Base-by-base conservation (phyloP, 2,329 filamentous ascomycete species). In the Botryotinia calthae region DNA sequence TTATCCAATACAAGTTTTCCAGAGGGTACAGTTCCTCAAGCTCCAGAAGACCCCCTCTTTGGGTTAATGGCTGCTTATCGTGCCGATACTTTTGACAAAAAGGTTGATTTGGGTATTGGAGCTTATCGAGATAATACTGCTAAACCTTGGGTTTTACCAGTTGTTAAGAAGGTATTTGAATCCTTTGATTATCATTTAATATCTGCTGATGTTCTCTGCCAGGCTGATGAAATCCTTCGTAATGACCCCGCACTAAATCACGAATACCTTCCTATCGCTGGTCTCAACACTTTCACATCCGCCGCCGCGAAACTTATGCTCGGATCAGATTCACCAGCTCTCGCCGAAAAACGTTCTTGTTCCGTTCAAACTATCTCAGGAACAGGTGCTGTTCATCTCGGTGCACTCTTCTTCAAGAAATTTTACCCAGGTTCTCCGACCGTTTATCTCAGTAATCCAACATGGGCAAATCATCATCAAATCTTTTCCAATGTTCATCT, bases 381-480 rank as follows among this genome's bases (percentile, higher is more conserved):
- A 79, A 99, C 96, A 75, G 96, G 96, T 79, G 96, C 96, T 75
- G 91, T 97, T 77, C 96, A 99, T 82, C 86, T 98, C 54, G 96
- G 96, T 77, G 95, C 91, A 76, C 90, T 97, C 78, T 99, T 99
- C 90, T 91, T 99, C 74, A 86, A 92, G 82, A 95, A 91, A 83
- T 99, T 98, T 89, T 97, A 93, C 87, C 86, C 86, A 80, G 87
- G 88, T 81, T 89, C 87, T 84, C 91, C 89, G 77, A 89, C 90
- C 74, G 89, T 97, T 84, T 98, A 97, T 87, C 87, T 98, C 82
- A 97, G 94, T 80, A 93, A 92, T 83, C 96, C 96, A 70, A 99
- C 96, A 75, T 99, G 96, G 96, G 94, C 93, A 78, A 99, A 99
- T 86, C 96, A 99, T 89, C 91, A 97, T 85, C 96, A 98, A 84